phyloP scores from a whole-genome alignment of 2,329 filamentous ascomycete species.

The Cladophialophora carrionii region DNA sequence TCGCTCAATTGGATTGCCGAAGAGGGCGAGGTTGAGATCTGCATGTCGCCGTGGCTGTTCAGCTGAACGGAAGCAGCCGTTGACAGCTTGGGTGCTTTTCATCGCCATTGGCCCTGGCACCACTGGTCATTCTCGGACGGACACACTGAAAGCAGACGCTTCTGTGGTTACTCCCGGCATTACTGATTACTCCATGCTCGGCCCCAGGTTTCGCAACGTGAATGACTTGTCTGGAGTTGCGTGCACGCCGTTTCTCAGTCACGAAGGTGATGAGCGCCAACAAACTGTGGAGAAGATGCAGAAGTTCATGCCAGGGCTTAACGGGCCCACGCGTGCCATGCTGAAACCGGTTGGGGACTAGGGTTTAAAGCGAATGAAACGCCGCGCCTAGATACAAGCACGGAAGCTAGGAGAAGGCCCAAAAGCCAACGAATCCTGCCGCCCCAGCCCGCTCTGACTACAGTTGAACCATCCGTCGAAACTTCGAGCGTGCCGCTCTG shows the following conservation, averaged over 20 bases:
- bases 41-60: not conserved
- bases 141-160: not conserved
- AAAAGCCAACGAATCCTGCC: constrained; percentile 14
- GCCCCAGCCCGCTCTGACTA: constrained; percentile 13
- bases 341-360: constrained; percentile 9
- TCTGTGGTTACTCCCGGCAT: not conserved
- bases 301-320: constrained; percentile 22
- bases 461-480: constrained; percentile 1
- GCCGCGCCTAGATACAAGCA: constrained; percentile 10
- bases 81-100: not conserved
- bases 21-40: not conserved
- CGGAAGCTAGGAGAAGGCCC: constrained; percentile 12
- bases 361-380: constrained; percentile 14
- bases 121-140: not conserved
- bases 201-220: constrained; percentile 5
- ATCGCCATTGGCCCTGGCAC: not conserved
- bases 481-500: constrained; percentile 10
- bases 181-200: not conserved
- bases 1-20: not conserved
- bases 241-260: constrained; percentile 16
- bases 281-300: constrained; percentile 21
- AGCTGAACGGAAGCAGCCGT: not conserved
- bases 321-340: constrained; percentile 5
- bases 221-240: not conserved
- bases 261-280: constrained; percentile 10